Evolutionary conservation across 176 grass and related monocot genomes (phyloP).

Genomic region (Oryza glaberrima): DNA sequence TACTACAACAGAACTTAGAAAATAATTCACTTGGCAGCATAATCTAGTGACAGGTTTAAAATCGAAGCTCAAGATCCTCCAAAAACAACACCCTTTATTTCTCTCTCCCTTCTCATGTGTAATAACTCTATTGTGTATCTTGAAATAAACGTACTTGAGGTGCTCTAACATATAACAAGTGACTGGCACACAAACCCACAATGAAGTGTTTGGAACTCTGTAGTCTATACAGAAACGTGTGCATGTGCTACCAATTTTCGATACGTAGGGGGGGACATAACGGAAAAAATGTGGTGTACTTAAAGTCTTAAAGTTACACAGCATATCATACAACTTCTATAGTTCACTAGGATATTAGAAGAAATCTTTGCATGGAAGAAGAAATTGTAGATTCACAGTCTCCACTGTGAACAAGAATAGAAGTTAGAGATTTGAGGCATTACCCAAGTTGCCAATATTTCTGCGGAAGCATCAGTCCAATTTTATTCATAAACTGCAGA

Average conservation of each 20-base stretch:
- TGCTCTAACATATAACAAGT: neutral
- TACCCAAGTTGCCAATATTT: slow-evolving; percentile 92
- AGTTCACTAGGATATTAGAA: slow-evolving; percentile 8
- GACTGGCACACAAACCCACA: neutral
- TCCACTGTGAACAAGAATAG: slow-evolving; percentile 28
- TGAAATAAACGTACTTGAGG: neutral
- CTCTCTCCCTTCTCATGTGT: neutral
- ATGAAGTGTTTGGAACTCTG: neutral
- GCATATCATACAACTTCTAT: neutral
- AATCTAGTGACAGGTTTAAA: neutral
- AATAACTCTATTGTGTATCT: slow-evolving; percentile 1
- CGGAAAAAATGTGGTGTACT: neutral
- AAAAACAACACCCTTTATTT: neutral
- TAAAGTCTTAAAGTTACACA: neutral
- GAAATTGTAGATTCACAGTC: slow-evolving; percentile 34
- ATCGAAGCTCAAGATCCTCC: slow-evolving; percentile 10
- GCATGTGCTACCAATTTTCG: neutral
- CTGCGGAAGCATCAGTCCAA: slow-evolving; percentile 75
- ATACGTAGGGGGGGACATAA: neutral
- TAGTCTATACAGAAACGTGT: neutral
- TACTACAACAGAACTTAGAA: neutral
- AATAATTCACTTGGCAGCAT: neutral
- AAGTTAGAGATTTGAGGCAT: slow-evolving; percentile 33
- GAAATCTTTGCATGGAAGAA: slow-evolving; percentile 14
- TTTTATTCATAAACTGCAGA: slow-evolving; percentile 96